Evolutionary conservation across 2,329 filamentous ascomycete species (phyloP).

Genomic region (Plectosphaerella sp.): DNA sequence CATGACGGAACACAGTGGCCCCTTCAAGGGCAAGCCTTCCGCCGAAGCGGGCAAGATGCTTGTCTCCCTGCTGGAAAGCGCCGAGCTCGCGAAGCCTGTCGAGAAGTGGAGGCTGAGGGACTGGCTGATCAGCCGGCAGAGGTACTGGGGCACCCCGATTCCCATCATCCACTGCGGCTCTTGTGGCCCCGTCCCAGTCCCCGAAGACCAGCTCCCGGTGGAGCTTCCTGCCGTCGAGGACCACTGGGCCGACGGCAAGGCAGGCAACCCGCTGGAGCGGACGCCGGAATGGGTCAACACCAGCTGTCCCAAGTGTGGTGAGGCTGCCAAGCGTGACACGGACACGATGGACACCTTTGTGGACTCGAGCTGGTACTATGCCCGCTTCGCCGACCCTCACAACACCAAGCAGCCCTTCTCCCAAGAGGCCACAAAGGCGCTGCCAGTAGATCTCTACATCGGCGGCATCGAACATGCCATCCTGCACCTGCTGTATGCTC

Average conservation of each 20-base stretch:
- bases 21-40: constrained; percentile 61
- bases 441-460: constrained; percentile 85
- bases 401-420: constrained; percentile 61
- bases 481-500: constrained; percentile 80
- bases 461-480: constrained; percentile 91
- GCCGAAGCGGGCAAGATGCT: constrained; percentile 58
- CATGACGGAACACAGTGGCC: constrained; percentile 62
- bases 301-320: constrained; percentile 67
- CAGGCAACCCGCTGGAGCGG: constrained; percentile 72
- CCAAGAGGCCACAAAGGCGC: constrained; percentile 47
- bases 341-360: constrained; percentile 98
- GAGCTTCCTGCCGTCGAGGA: constrained; percentile 64
- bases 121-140: constrained; percentile 88
- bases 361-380: constrained; percentile 91
- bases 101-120: constrained; percentile 80
- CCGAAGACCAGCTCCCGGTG: constrained; percentile 71
- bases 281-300: constrained; percentile 71
- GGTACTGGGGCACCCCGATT: constrained; percentile 89
- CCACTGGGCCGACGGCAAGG: constrained; percentile 64
- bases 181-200: constrained; percentile 78
- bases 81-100: constrained; percentile 54
- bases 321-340: constrained; percentile 72
- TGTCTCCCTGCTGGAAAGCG: constrained; percentile 48
- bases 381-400: constrained; percentile 70
- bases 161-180: constrained; percentile 77